Base-by-base conservation (phyloP, 371 early-diverging fungal species). In the Mycotypha africana region DNA sequence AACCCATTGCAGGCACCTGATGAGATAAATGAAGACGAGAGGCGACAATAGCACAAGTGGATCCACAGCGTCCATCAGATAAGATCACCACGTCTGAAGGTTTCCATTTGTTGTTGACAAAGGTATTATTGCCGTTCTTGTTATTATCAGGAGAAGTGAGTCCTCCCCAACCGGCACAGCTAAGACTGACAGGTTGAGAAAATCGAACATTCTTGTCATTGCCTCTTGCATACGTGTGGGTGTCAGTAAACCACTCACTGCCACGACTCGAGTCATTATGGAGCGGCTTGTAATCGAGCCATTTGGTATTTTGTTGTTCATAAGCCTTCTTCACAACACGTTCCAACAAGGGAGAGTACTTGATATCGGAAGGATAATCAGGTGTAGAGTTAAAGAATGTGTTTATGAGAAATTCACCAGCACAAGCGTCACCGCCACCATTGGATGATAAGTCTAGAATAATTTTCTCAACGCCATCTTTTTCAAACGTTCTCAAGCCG, bases 401-500 rank as follows among this genome's bases (percentile, higher is more conserved):
- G 15, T 60, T 67, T 50, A 74, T 74, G 19, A 74, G 45, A 35
- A 67, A 74, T 47, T 74, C 74, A 36, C 74, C 74, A 19, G 74
- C 74, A 53, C 74, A 74, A 3, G 74, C 74, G 53, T 74, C 74
- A 31, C 74, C 74, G 17, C 74, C 74, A 31, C 74, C 74, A 35
- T 74, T 74, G 9, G 65, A 52, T 4, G 74, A 74, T 9, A 74
- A 58, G 42, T 74, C 65, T 24, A 74, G 33, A 39, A 74, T 74
- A 21, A 74, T 67, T 38, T 69, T 74, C 25, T 69, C 61, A 22
- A 74, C 50, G 3, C 67, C 67, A 2, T 70, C 52, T 22, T 46
- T 40, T 37, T 64, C 65, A 53, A 74, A 74, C 4, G 58, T 34
- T 45, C 67, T 36, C 3, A 74, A 48, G 6, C 74, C 70, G 0